Evolutionary conservation across 148 eudicot genomes (phyloP), one percentile per base, ranked within the genome.

Genomic region (Cornus controversa): DNA sequence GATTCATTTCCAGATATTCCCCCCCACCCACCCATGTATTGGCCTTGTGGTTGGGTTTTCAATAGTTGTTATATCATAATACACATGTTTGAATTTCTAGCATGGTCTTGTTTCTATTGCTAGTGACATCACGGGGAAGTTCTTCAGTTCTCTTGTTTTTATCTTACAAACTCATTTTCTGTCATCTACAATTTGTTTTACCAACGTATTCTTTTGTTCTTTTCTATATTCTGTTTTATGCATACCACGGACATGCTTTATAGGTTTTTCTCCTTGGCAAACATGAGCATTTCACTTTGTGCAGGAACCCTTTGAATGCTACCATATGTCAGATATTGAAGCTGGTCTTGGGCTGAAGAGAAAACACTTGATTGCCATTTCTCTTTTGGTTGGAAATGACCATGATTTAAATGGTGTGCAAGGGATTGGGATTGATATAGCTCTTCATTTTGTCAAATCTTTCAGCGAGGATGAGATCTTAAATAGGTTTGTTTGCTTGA

Each of bases 281-380:
- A 78, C 34, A 40, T 80, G 72, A 79, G 70, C 66, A 66, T 74
- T 66, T 69, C 66, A 63, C 66, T 24, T 64, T 81, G 28, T 78
- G 50, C 91, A 95, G 99, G 97, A 81, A 77, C 99, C 99, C 78
- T 84, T 95, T 72, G 99, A 93, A 82, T 93, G 94, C 90, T 95
- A 93, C 81, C 76, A 81, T 77, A 84, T 87, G 83, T 87, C 88
- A 69, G 97, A 95, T 72, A 86, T 95, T 67, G 96, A 86, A 78
- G 82, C 73, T 83, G 94, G 90, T 79, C 91, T 95, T 72, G 97
- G 99, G 22, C 77, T 95, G 74, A 87, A 84, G 84, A 91, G 99
- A 80, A 88, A 89, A 27, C 99, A 95, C 87, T 86, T 95, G 78
- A 84, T 95, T 73, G 98, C 99, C 73, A 79, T 91, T 73, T 87